Percentiles rank a stretch among this genome's conserved stretches.
phyloP scores from a whole-genome alignment of 2,329 filamentous ascomycete species.

The Aspergillus novofumigatus region DNA sequence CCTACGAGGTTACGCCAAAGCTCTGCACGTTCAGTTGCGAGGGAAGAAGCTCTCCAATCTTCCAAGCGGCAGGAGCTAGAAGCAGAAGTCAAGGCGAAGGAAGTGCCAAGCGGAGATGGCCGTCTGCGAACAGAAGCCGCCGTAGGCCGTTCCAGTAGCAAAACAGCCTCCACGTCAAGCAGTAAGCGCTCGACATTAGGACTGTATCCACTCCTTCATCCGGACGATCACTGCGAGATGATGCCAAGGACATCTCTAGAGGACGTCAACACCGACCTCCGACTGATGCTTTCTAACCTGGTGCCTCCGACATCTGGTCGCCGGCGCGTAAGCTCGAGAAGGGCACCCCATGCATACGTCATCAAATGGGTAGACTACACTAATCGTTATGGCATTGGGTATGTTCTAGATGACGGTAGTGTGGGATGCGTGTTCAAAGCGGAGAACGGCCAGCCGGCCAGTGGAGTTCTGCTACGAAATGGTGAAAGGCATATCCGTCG shows the following conservation, averaged over 20 bases:
- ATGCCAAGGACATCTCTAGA: constrained; percentile 36
- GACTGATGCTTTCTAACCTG: constrained; percentile 36
- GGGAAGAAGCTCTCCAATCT: neutral
- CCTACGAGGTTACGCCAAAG: constrained; percentile 9
- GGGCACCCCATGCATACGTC: constrained; percentile 42
- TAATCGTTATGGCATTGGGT: constrained; percentile 49
- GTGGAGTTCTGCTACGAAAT: constrained; percentile 44
- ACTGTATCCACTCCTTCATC: constrained; percentile 34
- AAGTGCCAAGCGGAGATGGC: constrained; percentile 1
- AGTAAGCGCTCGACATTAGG: constrained; percentile 35
- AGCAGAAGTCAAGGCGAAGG: neutral
- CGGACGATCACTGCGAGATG: constrained; percentile 33
- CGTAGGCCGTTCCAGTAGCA: constrained; percentile 25
- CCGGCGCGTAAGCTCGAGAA: constrained; percentile 25
- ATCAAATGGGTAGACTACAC: constrained; percentile 53
- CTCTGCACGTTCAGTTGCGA: constrained; percentile 7
- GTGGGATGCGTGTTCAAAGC: constrained; percentile 49
- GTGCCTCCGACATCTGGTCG: constrained; percentile 28
- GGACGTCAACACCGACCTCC: constrained; percentile 38
- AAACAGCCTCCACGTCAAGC: constrained; percentile 17
- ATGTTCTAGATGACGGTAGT: constrained; percentile 48
- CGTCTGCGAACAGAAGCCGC: constrained; percentile 13
- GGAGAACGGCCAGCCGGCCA: constrained; percentile 41
- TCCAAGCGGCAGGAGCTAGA: constrained; percentile 3
- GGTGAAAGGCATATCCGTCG: constrained; percentile 45